Base-by-base conservation (phyloP, 495 filamentous ascomycete species). In the Poronia punctata region DNA sequence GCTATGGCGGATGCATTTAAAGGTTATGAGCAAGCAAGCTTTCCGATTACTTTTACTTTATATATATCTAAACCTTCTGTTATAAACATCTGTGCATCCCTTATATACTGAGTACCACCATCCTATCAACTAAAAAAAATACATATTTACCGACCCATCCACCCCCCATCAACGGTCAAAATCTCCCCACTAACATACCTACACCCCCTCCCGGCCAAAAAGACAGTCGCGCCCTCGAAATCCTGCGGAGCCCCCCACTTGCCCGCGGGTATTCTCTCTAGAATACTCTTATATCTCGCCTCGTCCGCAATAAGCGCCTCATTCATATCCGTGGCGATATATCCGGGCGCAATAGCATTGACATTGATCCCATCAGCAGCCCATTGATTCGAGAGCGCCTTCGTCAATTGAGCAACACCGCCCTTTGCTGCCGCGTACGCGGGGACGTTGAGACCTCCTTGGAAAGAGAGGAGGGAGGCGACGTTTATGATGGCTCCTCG, bases 161-260 rank as follows among this genome's bases (percentile, higher is more conserved):
- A 86, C 24, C 84, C 84, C 11, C 84, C 84, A 68, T 88, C 84
- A 43, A 88, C 80, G 5, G 76, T 75, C 40, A 87, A 46, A 2
- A 82, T 61, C 53, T 86, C 80, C 3, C 84, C 84, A 39, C 66
- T 77, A 2, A 88, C 78, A 66, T 87, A 88, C 28, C 57, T 64
- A 53, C 78, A 80, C 27, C 73, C 81, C 48, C 52, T 59, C 50
- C 77, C 74, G 16, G 81, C 81, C 54, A 88, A 56, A 54, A 74
- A 87, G 14, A 88, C 74, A 6, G 82, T 74, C 7, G 68, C 68
- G 0, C 84, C 84, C 66, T 84, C 82, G 47, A 88, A 86, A 57
- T 88, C 84, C 43, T 86, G 79, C 5, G 83, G 80, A 11, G 44
- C 67, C 0, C 83, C 84, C 84, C 84, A 88, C 48, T 80, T 60